Evolutionary conservation across 768 basidiomycete species (phyloP).

Genomic region (Kwoniella shandongensis): DNA sequence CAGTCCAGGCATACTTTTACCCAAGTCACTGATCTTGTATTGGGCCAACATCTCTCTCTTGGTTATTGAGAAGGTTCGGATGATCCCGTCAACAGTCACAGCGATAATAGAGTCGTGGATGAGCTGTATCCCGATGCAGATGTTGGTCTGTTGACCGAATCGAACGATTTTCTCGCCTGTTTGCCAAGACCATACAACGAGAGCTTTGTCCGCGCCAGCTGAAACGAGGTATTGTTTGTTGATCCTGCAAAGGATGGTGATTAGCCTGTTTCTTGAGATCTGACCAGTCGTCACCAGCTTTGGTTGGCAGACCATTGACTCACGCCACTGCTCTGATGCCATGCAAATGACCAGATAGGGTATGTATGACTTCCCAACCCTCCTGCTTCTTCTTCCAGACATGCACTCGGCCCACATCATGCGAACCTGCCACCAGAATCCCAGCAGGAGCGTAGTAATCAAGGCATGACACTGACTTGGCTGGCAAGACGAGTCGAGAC

Average conservation of each 20-base stretch:
- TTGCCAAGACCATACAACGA: conserved; percentile 66
- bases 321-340: conserved; percentile 81
- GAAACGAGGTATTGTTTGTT: conserved; percentile 82
- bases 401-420: conserved; percentile 88
- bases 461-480: conserved; percentile 82
- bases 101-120: conserved; percentile 79
- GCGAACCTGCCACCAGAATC: conserved; percentile 89
- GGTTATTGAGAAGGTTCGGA: conserved; percentile 88
- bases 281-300: no score
- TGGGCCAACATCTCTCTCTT: conserved; percentile 85
- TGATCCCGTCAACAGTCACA: conserved; percentile 88
- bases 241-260: conserved; percentile 52
- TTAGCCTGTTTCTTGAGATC: no score
- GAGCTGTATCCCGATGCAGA: conserved; percentile 86
- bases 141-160: conserved; percentile 89
- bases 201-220: conserved; percentile 69
- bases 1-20: conserved; percentile 59
- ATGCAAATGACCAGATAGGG: conserved; percentile 64
- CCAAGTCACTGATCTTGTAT: conserved; percentile 79
- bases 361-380: conserved; percentile 58
- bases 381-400: conserved; percentile 80
- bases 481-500: conserved; percentile 52
- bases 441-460: conserved; percentile 82
- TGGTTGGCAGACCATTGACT: conserved; percentile 19
- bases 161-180: conserved; percentile 82